These are phyloP conservation scores for Haberlea rhodopensis DNA, from an alignment of 257 asterid species.

Conservation along the genomic window DNA sequence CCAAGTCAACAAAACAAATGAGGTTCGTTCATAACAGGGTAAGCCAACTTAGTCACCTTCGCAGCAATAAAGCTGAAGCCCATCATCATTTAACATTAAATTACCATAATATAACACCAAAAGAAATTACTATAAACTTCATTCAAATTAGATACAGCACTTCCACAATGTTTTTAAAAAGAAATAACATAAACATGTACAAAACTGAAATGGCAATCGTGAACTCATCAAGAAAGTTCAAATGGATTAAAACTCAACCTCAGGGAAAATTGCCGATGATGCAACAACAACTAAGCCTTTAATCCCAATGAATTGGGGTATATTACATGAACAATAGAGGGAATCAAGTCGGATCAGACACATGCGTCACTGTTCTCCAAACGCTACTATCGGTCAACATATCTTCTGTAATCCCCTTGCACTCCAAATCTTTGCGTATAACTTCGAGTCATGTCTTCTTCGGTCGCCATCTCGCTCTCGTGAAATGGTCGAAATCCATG, in stretches of 20 bases:
- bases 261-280: background rate
- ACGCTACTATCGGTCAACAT: too few species aligned
- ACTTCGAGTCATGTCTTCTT: too few species aligned
- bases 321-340: too few species aligned
- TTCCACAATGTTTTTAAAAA: background rate
- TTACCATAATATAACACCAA: background rate
- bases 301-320: too few species aligned
- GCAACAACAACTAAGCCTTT: too few species aligned
- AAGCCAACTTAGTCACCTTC: background rate
- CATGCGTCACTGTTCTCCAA: too few species aligned
- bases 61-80: background rate
- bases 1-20: background rate
- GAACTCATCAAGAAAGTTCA: conserved; percentile 20
- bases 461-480: too few species aligned
- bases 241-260: conserved; percentile 2
- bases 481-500: too few species aligned
- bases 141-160: background rate
- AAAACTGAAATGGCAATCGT: conserved; percentile 14
- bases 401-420: too few species aligned
- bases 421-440: too few species aligned
- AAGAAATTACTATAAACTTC: background rate
- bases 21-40: background rate
- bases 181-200: conserved; percentile 10
- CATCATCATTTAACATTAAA: background rate
- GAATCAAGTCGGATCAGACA: too few species aligned